These are phyloP conservation scores for Bipolaris oryzae DNA, from an alignment of 2,329 filamentous ascomycete species.

Conservation along the genomic window DNA sequence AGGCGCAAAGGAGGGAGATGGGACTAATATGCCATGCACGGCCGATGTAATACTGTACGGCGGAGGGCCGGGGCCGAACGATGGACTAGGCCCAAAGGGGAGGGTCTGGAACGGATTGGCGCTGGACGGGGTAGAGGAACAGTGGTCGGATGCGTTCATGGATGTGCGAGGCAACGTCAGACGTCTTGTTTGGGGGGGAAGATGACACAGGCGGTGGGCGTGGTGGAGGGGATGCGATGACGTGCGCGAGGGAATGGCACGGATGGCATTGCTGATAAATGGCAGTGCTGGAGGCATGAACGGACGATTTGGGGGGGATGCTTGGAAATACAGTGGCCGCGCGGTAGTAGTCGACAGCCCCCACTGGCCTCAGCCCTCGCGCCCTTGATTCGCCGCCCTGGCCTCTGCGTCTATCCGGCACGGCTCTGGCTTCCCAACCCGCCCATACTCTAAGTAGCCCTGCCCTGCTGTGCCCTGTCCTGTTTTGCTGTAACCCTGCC, in stretches of 20 bases:
- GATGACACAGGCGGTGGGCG: neutral
- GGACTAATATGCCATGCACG: neutral
- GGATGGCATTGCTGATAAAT: conserved; percentile 40
- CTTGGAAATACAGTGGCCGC: conserved; percentile 2
- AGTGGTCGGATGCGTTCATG: conserved; percentile 1
- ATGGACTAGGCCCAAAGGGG: neutral
- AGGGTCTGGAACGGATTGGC: conserved; percentile 11
- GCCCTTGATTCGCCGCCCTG: conserved; percentile 34
- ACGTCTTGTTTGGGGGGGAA: neutral
- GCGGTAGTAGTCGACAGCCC: conserved; percentile 12
- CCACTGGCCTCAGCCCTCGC: conserved; percentile 23
- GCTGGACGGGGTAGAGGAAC: neutral
- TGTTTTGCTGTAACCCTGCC: too few species aligned
- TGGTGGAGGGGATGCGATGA: conserved; percentile 17
- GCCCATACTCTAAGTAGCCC: conserved; percentile 13
- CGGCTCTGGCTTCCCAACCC: conserved; percentile 24
- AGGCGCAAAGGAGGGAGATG: neutral
- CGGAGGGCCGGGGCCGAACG: conserved; percentile 2
- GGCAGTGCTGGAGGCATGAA: conserved; percentile 8
- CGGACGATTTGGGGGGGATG: neutral
- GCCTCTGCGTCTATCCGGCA: conserved; percentile 18
- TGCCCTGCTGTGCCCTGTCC: neutral
- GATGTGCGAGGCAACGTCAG: neutral
- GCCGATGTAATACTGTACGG: conserved; percentile 2
- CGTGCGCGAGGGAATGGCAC: conserved; percentile 15